Percentiles rank a stretch among this genome's conserved stretches.
Conservation (phyloP, 2,329 filamentous ascomycete genomes). For the Fusarium sp. region DNA sequence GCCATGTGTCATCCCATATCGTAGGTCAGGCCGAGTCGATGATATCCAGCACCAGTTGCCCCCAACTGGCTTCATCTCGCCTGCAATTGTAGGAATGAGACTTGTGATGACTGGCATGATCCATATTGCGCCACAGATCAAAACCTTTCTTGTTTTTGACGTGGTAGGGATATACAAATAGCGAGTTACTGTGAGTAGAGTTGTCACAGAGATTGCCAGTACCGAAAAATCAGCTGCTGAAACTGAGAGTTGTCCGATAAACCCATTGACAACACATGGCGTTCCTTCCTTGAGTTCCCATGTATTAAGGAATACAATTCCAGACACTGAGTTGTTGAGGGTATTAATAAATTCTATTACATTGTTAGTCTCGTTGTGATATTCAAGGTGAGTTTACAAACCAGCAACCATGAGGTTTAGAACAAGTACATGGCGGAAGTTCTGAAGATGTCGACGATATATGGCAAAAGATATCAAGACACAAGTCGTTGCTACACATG, state of each 20-base stretch:
- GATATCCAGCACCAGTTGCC: slow-evolving; percentile 64
- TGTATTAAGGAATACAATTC: slow-evolving; percentile 29
- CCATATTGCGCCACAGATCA: slow-evolving; percentile 38
- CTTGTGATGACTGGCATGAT: slow-evolving; percentile 36
- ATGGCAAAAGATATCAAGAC: slow-evolving; percentile 41
- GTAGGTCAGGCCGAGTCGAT: slow-evolving; percentile 51
- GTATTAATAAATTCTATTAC: slow-evolving; percentile 40
- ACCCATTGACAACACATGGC: slow-evolving; percentile 35
- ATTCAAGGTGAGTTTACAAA: background rate
- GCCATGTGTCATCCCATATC: slow-evolving; percentile 58
- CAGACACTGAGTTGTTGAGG: slow-evolving; percentile 43
- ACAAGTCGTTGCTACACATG: slow-evolving; percentile 37
- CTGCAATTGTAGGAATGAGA: slow-evolving; percentile 30
- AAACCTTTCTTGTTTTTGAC: slow-evolving; percentile 21
- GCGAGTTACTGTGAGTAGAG: slow-evolving; percentile 41
- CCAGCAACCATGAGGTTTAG: slow-evolving; percentile 43
- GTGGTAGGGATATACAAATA: slow-evolving; percentile 32
- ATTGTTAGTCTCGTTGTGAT: background rate
- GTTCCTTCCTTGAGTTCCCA: slow-evolving; percentile 20
- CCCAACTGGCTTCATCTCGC: slow-evolving; percentile 49
- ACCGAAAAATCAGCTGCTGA: slow-evolving; percentile 44
- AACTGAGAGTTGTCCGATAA: slow-evolving; percentile 41
- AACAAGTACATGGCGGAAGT: slow-evolving; percentile 42
- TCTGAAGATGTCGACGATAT: slow-evolving; percentile 37
- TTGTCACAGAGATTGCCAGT: slow-evolving; percentile 42